These are phyloP conservation scores for Trifolium dubium DNA, from an alignment of 306 rosid species.

Conservation along the genomic window DNA sequence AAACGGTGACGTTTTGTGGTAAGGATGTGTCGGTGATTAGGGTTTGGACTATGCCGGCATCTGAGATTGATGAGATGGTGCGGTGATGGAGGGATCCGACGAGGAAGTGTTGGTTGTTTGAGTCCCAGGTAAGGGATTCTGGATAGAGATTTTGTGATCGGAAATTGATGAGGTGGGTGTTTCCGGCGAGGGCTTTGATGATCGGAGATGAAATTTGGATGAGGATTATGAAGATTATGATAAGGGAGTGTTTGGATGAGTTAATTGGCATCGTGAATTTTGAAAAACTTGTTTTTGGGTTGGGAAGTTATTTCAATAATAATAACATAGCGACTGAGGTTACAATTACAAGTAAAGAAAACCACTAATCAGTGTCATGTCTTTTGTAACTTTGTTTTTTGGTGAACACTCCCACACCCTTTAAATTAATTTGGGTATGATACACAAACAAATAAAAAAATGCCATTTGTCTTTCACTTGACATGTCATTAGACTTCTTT, in stretches of 20 bases:
- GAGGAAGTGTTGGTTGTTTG: conserved; percentile 66
- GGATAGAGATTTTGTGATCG: conserved; percentile 80
- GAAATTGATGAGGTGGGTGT: conserved; percentile 67
- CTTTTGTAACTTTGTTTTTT: too few species aligned
- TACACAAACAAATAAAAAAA: too few species aligned
- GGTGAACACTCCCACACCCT: too few species aligned
- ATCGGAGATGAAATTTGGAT: conserved; percentile 16
- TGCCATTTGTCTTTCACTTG: too few species aligned
- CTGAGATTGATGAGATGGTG: conserved; percentile 63
- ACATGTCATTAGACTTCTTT: too few species aligned
- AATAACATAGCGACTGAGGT: too few species aligned
- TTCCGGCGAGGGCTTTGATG: conserved; percentile 40
- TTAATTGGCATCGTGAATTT: conserved; percentile 10
- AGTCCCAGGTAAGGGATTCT: conserved; percentile 73
- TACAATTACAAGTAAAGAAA: not conserved
- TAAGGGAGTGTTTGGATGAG: conserved; percentile 33
- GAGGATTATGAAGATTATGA: conserved; percentile 33
- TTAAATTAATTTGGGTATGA: too few species aligned
- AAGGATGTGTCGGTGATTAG: conserved; percentile 66
- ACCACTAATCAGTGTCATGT: too few species aligned
- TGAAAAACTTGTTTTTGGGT: not conserved
- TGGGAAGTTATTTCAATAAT: not conserved
- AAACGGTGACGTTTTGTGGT: conserved; percentile 66
- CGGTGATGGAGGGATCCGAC: conserved; percentile 66
- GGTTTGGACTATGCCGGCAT: conserved; percentile 70